A percentile compares a stretch with the other conserved stretches of the same genome.
Conservation (phyloP, 495 filamentous ascomycete species). For the Aspergillus sparsus region DNA sequence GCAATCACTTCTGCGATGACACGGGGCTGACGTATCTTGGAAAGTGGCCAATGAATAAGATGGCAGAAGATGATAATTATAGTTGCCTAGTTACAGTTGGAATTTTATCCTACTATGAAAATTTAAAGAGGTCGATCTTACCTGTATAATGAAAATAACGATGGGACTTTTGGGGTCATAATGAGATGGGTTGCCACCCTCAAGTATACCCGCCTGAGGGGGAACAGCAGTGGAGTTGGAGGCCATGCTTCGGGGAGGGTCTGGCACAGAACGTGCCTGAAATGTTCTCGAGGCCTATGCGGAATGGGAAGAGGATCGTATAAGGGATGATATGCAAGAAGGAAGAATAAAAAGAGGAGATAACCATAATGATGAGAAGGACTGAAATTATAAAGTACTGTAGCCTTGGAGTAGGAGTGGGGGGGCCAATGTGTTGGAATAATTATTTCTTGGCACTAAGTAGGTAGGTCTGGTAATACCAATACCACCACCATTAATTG, state of each 20-base stretch:
- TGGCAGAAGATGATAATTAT: conserved; percentile 93
- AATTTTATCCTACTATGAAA: neutral
- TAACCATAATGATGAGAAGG: neutral
- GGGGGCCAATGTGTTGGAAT: no score
- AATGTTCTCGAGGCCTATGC: conserved; percentile 3
- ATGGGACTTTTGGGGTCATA: conserved; percentile 85
- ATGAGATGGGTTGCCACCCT: conserved; percentile 68
- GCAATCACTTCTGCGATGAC: conserved; percentile 97
- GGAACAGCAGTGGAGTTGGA: conserved; percentile 24
- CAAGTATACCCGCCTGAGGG: conserved; percentile 62
- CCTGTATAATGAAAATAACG: conserved; percentile 92
- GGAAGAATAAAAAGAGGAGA: neutral
- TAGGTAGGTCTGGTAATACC: no score
- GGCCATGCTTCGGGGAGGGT: conserved; percentile 16
- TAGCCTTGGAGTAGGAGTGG: no score
- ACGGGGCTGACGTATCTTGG: conserved; percentile 81
- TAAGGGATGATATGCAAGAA: neutral
- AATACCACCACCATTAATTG: no score
- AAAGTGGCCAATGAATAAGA: conserved; percentile 79
- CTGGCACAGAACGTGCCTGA: neutral
- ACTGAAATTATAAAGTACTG: neutral
- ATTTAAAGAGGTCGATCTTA: conserved; percentile 32
- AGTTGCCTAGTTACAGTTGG: conserved; percentile 57
- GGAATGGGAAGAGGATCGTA: neutral
- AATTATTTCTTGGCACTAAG: no score